Conservation (phyloP, 345 rosid genomes). For the Citrus sp. region DNA sequence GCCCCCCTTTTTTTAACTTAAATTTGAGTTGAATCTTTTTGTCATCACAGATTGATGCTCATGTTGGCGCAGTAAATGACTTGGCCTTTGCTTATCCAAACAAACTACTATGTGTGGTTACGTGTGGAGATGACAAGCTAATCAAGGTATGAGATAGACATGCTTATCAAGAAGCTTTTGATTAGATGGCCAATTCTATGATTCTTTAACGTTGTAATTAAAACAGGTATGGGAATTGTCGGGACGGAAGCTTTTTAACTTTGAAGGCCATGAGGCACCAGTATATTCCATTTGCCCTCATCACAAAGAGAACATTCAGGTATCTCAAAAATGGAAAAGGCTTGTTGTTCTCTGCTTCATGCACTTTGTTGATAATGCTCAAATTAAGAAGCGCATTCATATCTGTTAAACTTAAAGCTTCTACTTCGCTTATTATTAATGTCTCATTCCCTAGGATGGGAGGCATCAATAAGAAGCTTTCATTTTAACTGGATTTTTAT, state of each 20-base stretch:
- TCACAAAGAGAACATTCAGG: conserved; percentile 88
- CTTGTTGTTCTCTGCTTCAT: conserved; percentile 2
- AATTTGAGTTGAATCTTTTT: conserved; percentile 16
- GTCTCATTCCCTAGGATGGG: not conserved
- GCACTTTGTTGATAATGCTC: not conserved
- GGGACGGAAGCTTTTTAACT: conserved; percentile 57
- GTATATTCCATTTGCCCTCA: conserved; percentile 91
- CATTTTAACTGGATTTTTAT: not conserved
- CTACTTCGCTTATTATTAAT: not conserved
- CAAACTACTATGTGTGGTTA: conserved; percentile 73
- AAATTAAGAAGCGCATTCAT: not conserved
- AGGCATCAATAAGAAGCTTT: not conserved
- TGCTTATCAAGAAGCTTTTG: not conserved
- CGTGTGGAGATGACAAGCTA: conserved; percentile 89
- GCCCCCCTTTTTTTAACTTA: not conserved
- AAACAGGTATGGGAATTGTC: conserved; percentile 83
- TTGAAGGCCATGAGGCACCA: conserved; percentile 87
- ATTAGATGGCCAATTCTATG: conserved; percentile 1
- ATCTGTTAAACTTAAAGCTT: not conserved
- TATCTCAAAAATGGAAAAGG: conserved; percentile 17
- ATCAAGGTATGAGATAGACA: conserved; percentile 56
- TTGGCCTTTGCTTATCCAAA: conserved; percentile 83
- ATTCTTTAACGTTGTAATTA: conserved; percentile 28
- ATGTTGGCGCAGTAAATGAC: conserved; percentile 82
- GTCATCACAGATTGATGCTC: conserved; percentile 72